These are phyloP conservation scores for Toxicodendron radicans DNA, from an alignment of 345 rosid species.

Conservation along the genomic window DNA sequence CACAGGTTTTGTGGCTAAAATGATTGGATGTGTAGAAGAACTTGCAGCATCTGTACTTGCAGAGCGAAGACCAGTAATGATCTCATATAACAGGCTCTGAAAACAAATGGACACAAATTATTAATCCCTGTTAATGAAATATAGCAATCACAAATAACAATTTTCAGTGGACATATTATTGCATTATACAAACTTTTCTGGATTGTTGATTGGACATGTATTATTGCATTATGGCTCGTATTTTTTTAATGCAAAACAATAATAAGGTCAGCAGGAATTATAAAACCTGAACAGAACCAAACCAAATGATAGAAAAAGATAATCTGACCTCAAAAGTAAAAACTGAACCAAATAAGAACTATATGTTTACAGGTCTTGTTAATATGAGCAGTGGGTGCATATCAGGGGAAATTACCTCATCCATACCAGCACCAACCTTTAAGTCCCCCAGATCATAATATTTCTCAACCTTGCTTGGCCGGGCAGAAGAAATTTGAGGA, in stretches of 20 bases:
- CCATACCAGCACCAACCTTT: slow-evolving; percentile 52
- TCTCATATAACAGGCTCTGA: slow-evolving; percentile 76
- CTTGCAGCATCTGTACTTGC: slow-evolving; percentile 67
- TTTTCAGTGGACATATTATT: too few species aligned
- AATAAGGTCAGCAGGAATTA: background rate
- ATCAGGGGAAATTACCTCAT: slow-evolving; percentile 61
- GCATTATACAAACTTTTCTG: too few species aligned
- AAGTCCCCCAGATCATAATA: slow-evolving; percentile 72
- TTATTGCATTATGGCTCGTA: background rate
- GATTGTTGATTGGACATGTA: background rate
- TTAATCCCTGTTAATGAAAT: background rate
- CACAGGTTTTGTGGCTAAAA: slow-evolving; percentile 59
- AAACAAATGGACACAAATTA: slow-evolving; percentile 23
- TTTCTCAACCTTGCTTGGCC: slow-evolving; percentile 70
- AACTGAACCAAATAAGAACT: background rate
- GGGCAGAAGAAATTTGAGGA: slow-evolving; percentile 56
- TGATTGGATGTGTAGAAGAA: slow-evolving; percentile 68
- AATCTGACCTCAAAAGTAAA: too few species aligned
- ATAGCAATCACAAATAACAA: background rate
- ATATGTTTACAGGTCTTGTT: background rate
- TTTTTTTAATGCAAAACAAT: background rate
- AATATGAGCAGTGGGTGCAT: background rate
- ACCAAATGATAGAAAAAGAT: background rate
- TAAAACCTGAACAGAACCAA: background rate
- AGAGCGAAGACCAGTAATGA: slow-evolving; percentile 74